phyloP scores from a whole-genome alignment of 441 rosid species.

The Brassica hybrid region DNA sequence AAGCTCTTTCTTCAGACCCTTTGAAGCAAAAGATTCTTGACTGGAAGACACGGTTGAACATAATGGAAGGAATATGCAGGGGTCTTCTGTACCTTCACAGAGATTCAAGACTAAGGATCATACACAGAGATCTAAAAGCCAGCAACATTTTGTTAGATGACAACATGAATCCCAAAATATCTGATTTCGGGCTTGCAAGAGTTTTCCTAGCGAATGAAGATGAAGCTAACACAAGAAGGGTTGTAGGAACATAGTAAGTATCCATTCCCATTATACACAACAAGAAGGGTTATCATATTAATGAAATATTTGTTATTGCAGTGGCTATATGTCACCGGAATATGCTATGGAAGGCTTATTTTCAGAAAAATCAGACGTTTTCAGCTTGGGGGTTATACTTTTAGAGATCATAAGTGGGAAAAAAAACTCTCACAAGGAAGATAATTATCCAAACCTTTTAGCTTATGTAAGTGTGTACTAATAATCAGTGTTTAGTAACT shows the following conservation, averaged over 20 bases:
- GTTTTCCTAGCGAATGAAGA: slow-evolving; percentile 74
- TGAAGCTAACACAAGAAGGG: slow-evolving; percentile 80
- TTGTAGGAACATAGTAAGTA: slow-evolving; percentile 94
- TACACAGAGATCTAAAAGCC: slow-evolving; percentile 53
- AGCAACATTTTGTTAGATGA: slow-evolving; percentile 87
- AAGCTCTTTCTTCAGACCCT: slow-evolving; percentile 45
- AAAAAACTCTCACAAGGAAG: slow-evolving; percentile 48
- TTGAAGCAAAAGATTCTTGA: slow-evolving; percentile 56
- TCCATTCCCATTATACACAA: background rate
- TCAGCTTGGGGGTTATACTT: slow-evolving; percentile 61
- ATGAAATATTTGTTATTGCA: too few species aligned
- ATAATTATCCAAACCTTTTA: slow-evolving; percentile 45
- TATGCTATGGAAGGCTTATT: slow-evolving; percentile 63
- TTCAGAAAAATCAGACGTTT: slow-evolving; percentile 71
- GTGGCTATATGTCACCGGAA: slow-evolving; percentile 70
- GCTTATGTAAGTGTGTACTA: slow-evolving; percentile 51
- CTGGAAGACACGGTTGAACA: slow-evolving; percentile 50
- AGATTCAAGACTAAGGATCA: too few species aligned
- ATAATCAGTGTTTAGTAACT: slow-evolving; percentile 6
- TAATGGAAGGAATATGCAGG: too few species aligned
- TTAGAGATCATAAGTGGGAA: slow-evolving; percentile 72
- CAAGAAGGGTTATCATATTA: too few species aligned
- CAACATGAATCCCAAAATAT: slow-evolving; percentile 80
- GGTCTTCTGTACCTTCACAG: too few species aligned
- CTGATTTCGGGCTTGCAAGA: slow-evolving; percentile 94